Evolutionary conservation across 257 asterid genomes (phyloP), one percentile per base, ranked within the genome.

Genomic region (Solanum bukasovii): DNA sequence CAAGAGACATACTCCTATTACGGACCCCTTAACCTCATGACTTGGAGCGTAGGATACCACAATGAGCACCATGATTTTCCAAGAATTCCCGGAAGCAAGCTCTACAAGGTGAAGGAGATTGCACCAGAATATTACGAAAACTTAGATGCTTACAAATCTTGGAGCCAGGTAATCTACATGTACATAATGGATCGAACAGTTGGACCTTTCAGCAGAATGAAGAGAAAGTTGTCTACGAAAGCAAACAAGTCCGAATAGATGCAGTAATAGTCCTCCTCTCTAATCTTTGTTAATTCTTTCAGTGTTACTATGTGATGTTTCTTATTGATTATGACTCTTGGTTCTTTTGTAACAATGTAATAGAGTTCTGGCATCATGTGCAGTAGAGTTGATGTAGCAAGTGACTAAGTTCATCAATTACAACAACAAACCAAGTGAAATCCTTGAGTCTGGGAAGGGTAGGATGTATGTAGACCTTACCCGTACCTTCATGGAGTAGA

Each of bases 51-150:
- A 0, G 99, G 99, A 1, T 97, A 95, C 93, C 98, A 97, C 87
- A 97, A 97, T 44, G 99, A 97, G 93, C 99, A 97, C 92, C 99
- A 97, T 35, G 99, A 97, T 88, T 96, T 97, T 86, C 99, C 98
- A 11, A 95, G 99, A 84, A 97, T 97, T 38, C 93, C 99, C 0
- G 98, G 98, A 86, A 91, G 88, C 93, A 97, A 92, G 93, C 99
- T 97, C 29, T 91, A 93, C 87, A 94, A 93, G 96, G 98, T 97
- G 92, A 95, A 89, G 94, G 98, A 97, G 94, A 96, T 97, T 87
- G 99, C 99, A 29, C 98, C 98, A 0, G 98, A 97, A 88, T 97
- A 87, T 88, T 97, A 97, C 20, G 92, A 93, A 14, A 81, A 78
- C 67, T 86, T 97, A 90, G 95, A 93, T 44, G 91, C 98, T 0